Base-by-base conservation (phyloP, 768 basidiomycete species). In the Rubroboletus pulcherrimus region DNA sequence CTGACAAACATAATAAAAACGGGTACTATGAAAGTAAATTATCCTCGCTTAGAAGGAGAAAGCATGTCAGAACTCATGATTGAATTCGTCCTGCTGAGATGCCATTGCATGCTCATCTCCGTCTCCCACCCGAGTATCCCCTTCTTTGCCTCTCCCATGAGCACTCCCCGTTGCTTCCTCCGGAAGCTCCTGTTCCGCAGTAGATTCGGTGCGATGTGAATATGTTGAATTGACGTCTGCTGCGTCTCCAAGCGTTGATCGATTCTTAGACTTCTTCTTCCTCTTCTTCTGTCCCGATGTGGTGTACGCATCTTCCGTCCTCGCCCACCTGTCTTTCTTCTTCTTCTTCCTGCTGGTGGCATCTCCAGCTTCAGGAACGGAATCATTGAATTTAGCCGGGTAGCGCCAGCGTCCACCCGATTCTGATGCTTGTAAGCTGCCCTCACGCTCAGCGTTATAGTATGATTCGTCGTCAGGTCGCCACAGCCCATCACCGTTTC, bases 241-340 rank as follows among this genome's bases (percentile, higher is more conserved):
- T 48, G 49, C 42, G 42, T 73, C 79, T 35, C 69, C 75, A 7
- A 70, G 57, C 3, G 78, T 75, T 19, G 79, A 75, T 57, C 74
- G 77, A 60, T 74, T 75, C 62, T 73, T 73, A 67, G 81, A 81
- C 73, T 81, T 85, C 75, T 84, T 88, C 77, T 81, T 88, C 58
- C 75, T 80, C 75, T 81, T 89, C 57, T 67, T 81, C 64, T 81
- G 73, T 47, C 75, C 75, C 1, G 64, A 49, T 21, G 68, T 60
- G 2, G 74, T 76, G 63, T 92, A 87, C 34, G 91, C 91, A 68
- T 93, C 91, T 71, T 91, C 89, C 33, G 91, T 92, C 71, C 87
- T 78, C 56, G 86, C 90, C 87, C 87, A 93, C 55, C 91, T 77
- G 63, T 93, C 91, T 71, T 93, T 92, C 56, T 91, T 93, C 49